phyloP scores from a whole-genome alignment of 495 filamentous ascomycete genomes.

The Daldinia decipiens region DNA sequence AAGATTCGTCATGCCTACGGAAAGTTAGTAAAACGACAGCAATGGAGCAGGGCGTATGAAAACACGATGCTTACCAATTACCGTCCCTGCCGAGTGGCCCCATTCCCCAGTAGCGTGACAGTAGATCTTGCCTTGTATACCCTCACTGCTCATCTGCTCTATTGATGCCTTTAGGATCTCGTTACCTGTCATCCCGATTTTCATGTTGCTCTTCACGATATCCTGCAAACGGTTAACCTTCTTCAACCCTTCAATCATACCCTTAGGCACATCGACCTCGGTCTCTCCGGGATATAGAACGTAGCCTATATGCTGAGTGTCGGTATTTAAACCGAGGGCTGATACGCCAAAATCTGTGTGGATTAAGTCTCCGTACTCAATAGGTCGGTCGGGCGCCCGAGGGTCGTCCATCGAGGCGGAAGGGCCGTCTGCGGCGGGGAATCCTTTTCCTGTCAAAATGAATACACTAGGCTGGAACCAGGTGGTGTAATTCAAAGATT shows the following conservation, averaged over 20 bases:
- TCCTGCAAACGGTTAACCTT: constrained; percentile 59
- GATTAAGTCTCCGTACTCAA: constrained; percentile 55
- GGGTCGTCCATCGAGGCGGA: constrained; percentile 22
- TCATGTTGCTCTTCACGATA: constrained; percentile 56
- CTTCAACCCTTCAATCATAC: constrained; percentile 52
- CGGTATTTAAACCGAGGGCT: constrained; percentile 59
- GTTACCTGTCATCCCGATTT: constrained; percentile 54
- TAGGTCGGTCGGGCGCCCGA: constrained; percentile 41
- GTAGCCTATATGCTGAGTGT: constrained; percentile 61
- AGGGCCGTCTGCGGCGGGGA: constrained; percentile 30
- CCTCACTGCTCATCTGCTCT: constrained; percentile 53
- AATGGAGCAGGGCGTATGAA: neutral
- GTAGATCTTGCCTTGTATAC: constrained; percentile 58
- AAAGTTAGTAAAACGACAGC: constrained; percentile 11
- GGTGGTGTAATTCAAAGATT: constrained; percentile 59
- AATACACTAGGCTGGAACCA: constrained; percentile 60
- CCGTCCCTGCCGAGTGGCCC: constrained; percentile 59
- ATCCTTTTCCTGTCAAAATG: constrained; percentile 47
- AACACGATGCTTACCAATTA: constrained; percentile 51
- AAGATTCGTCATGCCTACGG: constrained; percentile 58
- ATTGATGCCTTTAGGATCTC: constrained; percentile 51
- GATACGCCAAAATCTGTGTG: constrained; percentile 61
- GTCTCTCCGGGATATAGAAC: constrained; percentile 57
- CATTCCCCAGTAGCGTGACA: constrained; percentile 62
- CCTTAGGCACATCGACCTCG: constrained; percentile 51